phyloP scores from a whole-genome alignment of 2,329 filamentous ascomycete species.

The Microcera coccophila region DNA sequence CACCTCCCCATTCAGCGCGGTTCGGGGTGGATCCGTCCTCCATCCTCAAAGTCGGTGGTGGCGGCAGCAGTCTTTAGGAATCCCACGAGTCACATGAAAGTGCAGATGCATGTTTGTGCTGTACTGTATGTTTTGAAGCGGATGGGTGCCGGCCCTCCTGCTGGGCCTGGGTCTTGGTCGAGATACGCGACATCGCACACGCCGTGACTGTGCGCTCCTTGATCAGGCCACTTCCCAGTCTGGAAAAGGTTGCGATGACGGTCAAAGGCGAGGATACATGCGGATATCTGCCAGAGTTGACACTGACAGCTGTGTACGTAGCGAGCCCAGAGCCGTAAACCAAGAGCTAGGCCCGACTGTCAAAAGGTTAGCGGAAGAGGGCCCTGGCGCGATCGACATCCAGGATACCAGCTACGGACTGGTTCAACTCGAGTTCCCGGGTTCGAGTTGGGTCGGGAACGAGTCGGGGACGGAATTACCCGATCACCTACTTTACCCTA shows the following conservation, averaged over 20 bases:
- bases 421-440: no score
- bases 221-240: neutral
- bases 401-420: no score
- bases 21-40: no score
- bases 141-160: neutral
- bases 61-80: no score
- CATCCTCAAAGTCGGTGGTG: no score
- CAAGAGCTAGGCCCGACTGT: neutral
- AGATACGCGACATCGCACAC: neutral
- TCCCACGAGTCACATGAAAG: no score
- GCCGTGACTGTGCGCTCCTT: neutral
- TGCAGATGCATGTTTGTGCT: no score
- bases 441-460: no score
- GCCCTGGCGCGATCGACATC: neutral
- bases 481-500: no score
- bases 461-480: no score
- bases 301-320: neutral
- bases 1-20: no score
- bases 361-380: slow-evolving; percentile 1
- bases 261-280: neutral
- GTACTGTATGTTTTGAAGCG: no score
- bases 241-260: neutral
- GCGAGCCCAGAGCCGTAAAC: neutral
- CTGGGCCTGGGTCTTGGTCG: neutral
- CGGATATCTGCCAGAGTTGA: neutral